These are phyloP conservation scores for Chlorociboria aeruginascens DNA, from an alignment of 495 filamentous ascomycete species.

Conservation along the genomic window DNA sequence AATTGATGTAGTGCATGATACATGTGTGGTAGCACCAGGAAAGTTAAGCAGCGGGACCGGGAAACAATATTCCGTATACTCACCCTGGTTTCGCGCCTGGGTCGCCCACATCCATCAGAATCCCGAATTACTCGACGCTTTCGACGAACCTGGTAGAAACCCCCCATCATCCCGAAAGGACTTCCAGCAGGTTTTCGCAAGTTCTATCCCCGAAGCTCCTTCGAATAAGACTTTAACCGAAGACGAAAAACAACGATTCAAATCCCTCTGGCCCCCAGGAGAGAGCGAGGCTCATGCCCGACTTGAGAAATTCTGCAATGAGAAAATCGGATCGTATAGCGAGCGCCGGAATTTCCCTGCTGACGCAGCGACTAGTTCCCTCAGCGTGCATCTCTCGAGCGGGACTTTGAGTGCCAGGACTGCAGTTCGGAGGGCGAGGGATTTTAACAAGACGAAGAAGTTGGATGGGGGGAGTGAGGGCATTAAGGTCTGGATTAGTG, in stretches of 20 bases:
- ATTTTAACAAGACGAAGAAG: constrained; percentile 53
- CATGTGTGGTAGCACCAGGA: constrained; percentile 70
- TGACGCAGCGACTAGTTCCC: constrained; percentile 48
- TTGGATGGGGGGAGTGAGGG: constrained; percentile 59
- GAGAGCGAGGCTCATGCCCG: constrained; percentile 61
- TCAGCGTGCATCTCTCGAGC: constrained; percentile 70
- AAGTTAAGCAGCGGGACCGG: constrained; percentile 48
- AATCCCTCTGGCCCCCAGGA: constrained; percentile 62
- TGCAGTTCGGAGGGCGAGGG: constrained; percentile 51
- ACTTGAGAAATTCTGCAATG: constrained; percentile 57
- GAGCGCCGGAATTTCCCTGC: constrained; percentile 49
- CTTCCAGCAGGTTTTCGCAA: constrained; percentile 50
- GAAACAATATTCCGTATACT: constrained; percentile 75
- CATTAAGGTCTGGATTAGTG: constrained; percentile 68
- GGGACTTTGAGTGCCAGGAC: constrained; percentile 73
- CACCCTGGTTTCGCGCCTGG: constrained; percentile 74
- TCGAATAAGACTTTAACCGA: constrained; percentile 48
- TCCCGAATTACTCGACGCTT: constrained; percentile 47
- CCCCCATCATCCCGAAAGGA: constrained; percentile 36
- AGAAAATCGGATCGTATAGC: constrained; percentile 50
- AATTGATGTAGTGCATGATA: constrained; percentile 61
- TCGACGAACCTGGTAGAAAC: constrained; percentile 50
- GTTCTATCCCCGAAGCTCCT: constrained; percentile 48
- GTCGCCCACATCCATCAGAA: constrained; percentile 56
- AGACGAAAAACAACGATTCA: constrained; percentile 45